Evolutionary conservation across 495 filamentous ascomycete species (phyloP).

Genomic region (Aeminium ludgeri): DNA sequence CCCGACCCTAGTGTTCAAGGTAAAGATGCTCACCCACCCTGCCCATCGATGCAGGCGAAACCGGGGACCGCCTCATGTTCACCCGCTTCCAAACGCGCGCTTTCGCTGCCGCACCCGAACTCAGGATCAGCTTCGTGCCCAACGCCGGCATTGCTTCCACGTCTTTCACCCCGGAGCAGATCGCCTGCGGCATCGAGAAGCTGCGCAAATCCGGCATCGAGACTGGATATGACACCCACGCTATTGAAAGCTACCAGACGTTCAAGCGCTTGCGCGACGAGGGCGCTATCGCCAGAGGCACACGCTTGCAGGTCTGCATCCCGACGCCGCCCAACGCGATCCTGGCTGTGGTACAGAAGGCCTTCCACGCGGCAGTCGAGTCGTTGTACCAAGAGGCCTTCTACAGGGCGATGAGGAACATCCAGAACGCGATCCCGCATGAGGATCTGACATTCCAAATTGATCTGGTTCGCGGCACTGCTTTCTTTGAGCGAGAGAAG

Average conservation of each 20-base stretch:
- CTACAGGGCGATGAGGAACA: slow-evolving; percentile 19
- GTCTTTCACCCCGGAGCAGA: slow-evolving; percentile 20
- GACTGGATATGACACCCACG: slow-evolving; percentile 24
- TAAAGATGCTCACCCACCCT: too few relatives aligned
- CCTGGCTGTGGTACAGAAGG: slow-evolving; percentile 16
- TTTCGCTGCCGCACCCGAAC: slow-evolving; percentile 21
- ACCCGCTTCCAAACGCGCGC: slow-evolving; percentile 22
- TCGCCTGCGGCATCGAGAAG: slow-evolving; percentile 13
- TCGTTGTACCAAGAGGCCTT: slow-evolving; percentile 28
- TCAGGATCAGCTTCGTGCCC: slow-evolving; percentile 4
- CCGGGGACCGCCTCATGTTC: slow-evolving; percentile 24
- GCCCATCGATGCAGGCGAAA: slow-evolving; percentile 13
- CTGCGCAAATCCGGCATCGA: slow-evolving; percentile 1
- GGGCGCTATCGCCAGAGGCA: slow-evolving; percentile 17
- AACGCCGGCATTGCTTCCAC: slow-evolving; percentile 6
- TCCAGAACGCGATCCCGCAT: slow-evolving; percentile 27
- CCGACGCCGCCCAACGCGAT: slow-evolving; percentile 24
- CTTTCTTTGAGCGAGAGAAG: too few relatives aligned
- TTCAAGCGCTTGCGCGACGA: slow-evolving; percentile 21
- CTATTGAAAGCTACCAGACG: slow-evolving; percentile 24
- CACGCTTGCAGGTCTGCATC: slow-evolving; percentile 29
- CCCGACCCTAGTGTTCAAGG: too few relatives aligned
- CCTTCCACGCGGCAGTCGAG: slow-evolving; percentile 21
- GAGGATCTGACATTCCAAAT: slow-evolving; percentile 30
- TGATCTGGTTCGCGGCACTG: slow-evolving; percentile 20